Evolutionary conservation across 805 yeast species (phyloP).

Genomic region (Ogataea trehaloabstinens): DNA sequence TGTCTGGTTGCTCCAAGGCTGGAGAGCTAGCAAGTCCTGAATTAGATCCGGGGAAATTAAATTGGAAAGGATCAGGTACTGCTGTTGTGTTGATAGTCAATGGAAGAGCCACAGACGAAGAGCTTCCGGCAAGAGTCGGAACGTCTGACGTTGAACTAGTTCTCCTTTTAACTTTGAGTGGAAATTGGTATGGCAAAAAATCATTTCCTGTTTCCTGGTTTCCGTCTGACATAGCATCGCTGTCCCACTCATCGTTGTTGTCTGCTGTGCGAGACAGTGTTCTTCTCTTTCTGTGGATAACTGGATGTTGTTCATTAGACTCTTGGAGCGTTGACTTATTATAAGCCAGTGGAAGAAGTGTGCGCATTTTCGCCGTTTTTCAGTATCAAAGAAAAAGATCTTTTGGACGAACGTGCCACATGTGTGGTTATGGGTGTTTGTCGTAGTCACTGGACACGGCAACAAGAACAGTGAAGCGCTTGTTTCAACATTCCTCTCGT

Average conservation of each 20-base stretch:
- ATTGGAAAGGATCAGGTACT: not conserved
- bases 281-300: not conserved
- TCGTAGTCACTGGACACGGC: too few relatives aligned
- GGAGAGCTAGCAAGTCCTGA: slow-evolving; percentile 41
- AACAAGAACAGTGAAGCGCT: too few relatives aligned
- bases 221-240: slow-evolving; percentile 1
- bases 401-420: too few relatives aligned
- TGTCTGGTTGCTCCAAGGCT: slow-evolving; percentile 16
- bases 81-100: not conserved
- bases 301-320: not conserved
- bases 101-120: slow-evolving; percentile 8
- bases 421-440: too few relatives aligned
- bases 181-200: not conserved
- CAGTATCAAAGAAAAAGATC: too few relatives aligned
- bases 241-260: not conserved
- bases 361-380: slow-evolving; percentile 14
- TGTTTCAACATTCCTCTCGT: too few relatives aligned
- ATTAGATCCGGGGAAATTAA: slow-evolving; percentile 31
- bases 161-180: slow-evolving; percentile 17
- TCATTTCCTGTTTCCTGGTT: not conserved
- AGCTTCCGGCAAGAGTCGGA: slow-evolving; percentile 10
- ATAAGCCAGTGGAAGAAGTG: slow-evolving; percentile 49
- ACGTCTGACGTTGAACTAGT: slow-evolving; percentile 16
- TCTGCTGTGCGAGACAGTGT: not conserved
- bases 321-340: slow-evolving; percentile 22